A percentile compares a stretch with the other conserved stretches of the same genome.
Evolutionary conservation across 2,329 filamentous ascomycete genomes (phyloP).

Genomic region (Clathrospora elynae): DNA sequence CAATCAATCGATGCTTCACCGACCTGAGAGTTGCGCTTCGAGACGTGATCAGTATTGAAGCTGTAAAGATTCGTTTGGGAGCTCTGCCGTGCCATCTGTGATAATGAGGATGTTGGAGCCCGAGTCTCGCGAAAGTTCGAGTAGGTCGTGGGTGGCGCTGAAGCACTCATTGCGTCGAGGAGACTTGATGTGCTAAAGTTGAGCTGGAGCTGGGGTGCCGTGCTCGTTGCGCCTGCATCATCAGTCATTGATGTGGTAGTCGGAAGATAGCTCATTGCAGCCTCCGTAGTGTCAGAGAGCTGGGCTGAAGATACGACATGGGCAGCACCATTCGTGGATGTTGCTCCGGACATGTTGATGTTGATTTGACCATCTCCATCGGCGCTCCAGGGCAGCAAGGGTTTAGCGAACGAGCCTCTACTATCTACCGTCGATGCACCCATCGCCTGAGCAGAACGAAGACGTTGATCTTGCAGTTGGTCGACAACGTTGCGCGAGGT

Average conservation of each 20-base stretch:
- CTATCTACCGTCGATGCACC: conserved; percentile 12
- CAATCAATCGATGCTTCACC: conserved; percentile 31
- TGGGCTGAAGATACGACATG: conserved; percentile 5
- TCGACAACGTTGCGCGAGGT: conserved; percentile 36
- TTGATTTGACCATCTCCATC: conserved; percentile 17
- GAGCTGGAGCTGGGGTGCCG: conserved; percentile 21
- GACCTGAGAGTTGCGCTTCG: conserved; percentile 36
- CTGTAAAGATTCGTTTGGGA: conserved; percentile 48
- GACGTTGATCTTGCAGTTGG: conserved; percentile 38
- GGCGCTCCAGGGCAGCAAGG: conserved; percentile 28
- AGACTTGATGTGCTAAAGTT: conserved; percentile 34
- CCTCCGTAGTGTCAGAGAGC: conserved; percentile 15
- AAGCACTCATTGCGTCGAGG: conserved; percentile 27
- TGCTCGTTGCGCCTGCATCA: conserved; percentile 12
- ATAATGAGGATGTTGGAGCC: conserved; percentile 24
- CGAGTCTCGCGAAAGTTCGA: conserved; percentile 30
- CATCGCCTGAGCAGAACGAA: conserved; percentile 34
- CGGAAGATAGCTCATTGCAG: conserved; percentile 16
- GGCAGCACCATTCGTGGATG: conserved; percentile 13
- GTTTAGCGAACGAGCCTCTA: conserved; percentile 25
- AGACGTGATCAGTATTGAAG: conserved; percentile 44
- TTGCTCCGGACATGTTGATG: conserved; percentile 15
- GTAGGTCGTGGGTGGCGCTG: conserved; percentile 27
- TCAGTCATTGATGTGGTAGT: conserved; percentile 12
- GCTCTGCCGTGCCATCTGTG: conserved; percentile 33